Conservation (phyloP, 148 eudicot species). For the Fagopyrum esculentum region DNA sequence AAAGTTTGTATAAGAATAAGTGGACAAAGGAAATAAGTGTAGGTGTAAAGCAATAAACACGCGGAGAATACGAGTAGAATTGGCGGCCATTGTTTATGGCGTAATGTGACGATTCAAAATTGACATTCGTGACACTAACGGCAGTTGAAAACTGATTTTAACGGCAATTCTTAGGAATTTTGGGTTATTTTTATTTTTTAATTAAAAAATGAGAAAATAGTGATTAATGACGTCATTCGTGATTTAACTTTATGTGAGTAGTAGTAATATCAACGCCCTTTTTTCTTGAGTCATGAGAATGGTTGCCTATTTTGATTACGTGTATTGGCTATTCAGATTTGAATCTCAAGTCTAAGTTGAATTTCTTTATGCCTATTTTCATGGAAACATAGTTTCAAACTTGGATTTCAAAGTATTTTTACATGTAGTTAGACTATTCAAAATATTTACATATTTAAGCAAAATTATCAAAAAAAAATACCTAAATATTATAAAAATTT, state of each 20-base stretch:
- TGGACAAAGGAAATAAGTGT: background rate
- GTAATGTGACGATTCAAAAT: background rate
- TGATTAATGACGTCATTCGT: background rate
- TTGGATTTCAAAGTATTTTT: too few relatives aligned
- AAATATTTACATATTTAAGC: too few relatives aligned
- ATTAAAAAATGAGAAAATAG: background rate
- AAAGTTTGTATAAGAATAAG: background rate
- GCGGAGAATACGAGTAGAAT: conserved; percentile 6
- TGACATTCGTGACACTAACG: background rate
- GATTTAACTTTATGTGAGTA: background rate
- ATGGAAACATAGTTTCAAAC: too few relatives aligned
- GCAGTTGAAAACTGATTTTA: background rate
- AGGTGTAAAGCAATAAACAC: background rate
- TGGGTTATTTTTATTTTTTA: background rate
- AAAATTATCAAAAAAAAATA: too few relatives aligned
- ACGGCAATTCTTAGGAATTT: background rate
- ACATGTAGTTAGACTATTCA: too few relatives aligned
- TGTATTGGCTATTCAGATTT: background rate
- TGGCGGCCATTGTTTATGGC: background rate
- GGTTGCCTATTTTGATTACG: background rate
- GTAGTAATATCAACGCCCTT: background rate
- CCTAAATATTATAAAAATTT: too few relatives aligned
- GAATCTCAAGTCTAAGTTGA: background rate
- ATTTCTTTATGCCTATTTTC: too few relatives aligned
- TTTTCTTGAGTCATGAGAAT: background rate